Base-by-base conservation (phyloP, 495 filamentous ascomycete genomes). In the Tuber borchii region DNA sequence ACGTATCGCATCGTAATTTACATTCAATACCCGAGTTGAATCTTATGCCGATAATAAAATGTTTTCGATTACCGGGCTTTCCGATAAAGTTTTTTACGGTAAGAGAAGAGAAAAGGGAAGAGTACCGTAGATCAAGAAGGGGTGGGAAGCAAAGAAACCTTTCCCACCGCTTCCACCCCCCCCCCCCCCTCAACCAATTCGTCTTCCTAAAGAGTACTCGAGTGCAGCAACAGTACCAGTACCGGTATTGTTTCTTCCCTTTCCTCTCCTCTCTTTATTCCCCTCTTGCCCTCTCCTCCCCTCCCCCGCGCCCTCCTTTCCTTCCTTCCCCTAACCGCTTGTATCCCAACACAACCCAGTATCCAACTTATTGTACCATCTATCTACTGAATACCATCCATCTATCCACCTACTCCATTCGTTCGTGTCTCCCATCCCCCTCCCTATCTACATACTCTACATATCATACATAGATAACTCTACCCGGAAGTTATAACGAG, bases 1-100 rank as follows among this genome's bases (percentile, higher is more conserved):
- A 71, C 71, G 56, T 71, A 75, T 2, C 48, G 31, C 72, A 76
- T 61, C 48, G 42, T 12, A 43, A 43, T 43, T 26, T 72, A 76
- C 76, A 71, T 70, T 75, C 78, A 75, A 79, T 79, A 73, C 61
- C 76, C 77, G 26, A 34, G 56, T 65, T 6, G 56, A 65, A 34
- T 65, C 31, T 65, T 34, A 34, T 65, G 12, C 22, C n/a, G 51
- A 61, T 61, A 26, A 19, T 26, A 12, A 12, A 65, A 65, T 65
- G 7, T 26, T 65, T 31, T 14, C 4, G 10, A 65, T 17, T 4
- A 65, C 56, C 56, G 56, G 26, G 3, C 26, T 16, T 7, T 56
- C 48, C 20, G 6, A 56, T 26, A 4, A 31, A 0, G 34, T 37
- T 37, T 5, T 46, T 34, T 8, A 17, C 26, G 26, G 56, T 19